Base-by-base conservation (phyloP, 2,329 filamentous ascomycete species). In the Fusarium sp. region DNA sequence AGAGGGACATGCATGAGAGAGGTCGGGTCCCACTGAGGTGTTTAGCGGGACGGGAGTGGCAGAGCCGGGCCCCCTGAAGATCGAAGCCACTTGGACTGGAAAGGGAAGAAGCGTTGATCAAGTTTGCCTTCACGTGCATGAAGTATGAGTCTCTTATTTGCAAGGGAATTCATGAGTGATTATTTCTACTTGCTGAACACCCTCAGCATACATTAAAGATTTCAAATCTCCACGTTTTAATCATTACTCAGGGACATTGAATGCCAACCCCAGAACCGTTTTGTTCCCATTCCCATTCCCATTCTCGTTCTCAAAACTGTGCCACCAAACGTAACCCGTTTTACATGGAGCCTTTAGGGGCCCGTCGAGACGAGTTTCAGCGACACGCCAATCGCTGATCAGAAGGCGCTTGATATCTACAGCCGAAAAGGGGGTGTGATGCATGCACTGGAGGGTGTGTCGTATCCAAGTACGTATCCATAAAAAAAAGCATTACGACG, bases 11-110 rank as follows among this genome's bases (percentile, higher is more conserved):
- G 50, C 46, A 34, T 42, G 42, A 52, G 34, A 21, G 40, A 26
- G 38, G 43, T 15, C 49, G 4, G 9, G 9, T 26, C 24, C 61
- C 47, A 61, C 53, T 28, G 43, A 32, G 36, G 19, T 32, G 44
- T 51, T 48, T 65, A 51, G 61, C 54, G 62, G 62, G 34, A 47
- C 64, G 59, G 65, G 65, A 68, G 64, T 68, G 64, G 64, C 59
- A 64, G 46, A 68, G 32, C 44, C 43, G 53, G 34, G 24, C 38
- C 64, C 64, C 65, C 59, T 63, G 65, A 65, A 51, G 53, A 68
- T 68, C 61, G 9, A 45, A 65, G 43, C 15, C 17, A 45, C 44
- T n/a, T n/a, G 34, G 42, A 30, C 32, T 34, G 20, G 21, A n/a
- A 48, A 49, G 50, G 30, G 23, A 19, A 38, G 23, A 44, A 30